These are phyloP conservation scores for Setaria italica DNA, from an alignment of 202 grass and related monocot species.

Conservation along the genomic window DNA sequence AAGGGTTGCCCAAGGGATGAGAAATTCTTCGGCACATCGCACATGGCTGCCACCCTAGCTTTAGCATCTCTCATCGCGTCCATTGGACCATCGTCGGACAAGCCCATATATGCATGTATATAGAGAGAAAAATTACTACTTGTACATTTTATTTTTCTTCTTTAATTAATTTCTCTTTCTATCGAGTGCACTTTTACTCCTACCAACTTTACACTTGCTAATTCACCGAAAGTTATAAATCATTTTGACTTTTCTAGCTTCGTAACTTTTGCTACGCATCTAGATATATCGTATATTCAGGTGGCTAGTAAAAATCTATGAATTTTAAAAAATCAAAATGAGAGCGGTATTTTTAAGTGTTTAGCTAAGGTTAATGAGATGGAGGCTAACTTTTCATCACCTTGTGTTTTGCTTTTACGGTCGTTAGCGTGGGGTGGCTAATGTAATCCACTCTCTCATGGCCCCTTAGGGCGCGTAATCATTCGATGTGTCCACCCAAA, in stretches of 20 bases:
- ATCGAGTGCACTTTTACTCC: no score
- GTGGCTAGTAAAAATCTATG: no score
- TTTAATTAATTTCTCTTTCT: no score
- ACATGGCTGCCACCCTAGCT: constrained; percentile 42
- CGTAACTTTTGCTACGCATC: no score
- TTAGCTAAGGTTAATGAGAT: no score
- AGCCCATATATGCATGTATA: background rate
- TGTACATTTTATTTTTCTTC: no score
- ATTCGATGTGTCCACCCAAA: constrained; percentile 15
- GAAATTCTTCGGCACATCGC: constrained; percentile 23
- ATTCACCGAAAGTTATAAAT: no score
- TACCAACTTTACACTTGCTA: no score
- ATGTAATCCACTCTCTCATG: background rate
- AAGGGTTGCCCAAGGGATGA: background rate
- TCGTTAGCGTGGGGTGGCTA: background rate
- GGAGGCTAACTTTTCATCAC: background rate
- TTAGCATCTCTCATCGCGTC: background rate
- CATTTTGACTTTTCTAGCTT: no score
- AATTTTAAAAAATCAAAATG: no score
- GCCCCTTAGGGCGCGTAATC: background rate
- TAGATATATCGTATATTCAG: no score
- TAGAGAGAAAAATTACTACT: background rate
- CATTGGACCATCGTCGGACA: background rate
- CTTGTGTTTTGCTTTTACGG: constrained; percentile 14
- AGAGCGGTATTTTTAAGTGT: no score